Evolutionary conservation across 2,329 filamentous ascomycete genomes (phyloP).

Genomic region (Ramularia collo-cygni): DNA sequence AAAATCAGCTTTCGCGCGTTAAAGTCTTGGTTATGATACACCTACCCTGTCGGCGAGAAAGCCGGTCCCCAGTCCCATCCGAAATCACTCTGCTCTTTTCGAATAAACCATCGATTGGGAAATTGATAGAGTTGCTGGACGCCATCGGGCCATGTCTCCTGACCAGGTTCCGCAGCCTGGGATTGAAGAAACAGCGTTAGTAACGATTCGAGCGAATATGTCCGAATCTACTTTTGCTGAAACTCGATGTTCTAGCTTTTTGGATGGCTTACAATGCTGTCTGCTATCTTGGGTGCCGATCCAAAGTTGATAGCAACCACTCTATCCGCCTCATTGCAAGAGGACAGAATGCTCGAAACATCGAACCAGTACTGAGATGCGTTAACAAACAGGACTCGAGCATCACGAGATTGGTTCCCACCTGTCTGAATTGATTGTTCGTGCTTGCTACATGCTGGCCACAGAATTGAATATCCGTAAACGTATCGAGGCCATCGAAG

Average conservation of each 20-base stretch:
- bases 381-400: background rate
- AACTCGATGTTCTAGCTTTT: too few species aligned
- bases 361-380: constrained; percentile 48
- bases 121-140: constrained; percentile 48
- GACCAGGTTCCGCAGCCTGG: constrained; percentile 33
- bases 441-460: constrained; percentile 49
- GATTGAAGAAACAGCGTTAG: too few species aligned
- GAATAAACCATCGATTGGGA: constrained; percentile 48
- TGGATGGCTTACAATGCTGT: constrained; percentile 46
- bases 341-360: constrained; percentile 41
- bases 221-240: too few species aligned
- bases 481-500: constrained; percentile 58
- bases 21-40: background rate
- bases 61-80: constrained; percentile 48
- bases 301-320: constrained; percentile 50
- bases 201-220: too few species aligned
- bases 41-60: constrained; percentile 4
- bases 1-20: constrained; percentile 44
- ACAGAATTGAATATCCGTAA: constrained; percentile 51
- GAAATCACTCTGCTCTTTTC: constrained; percentile 58
- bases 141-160: constrained; percentile 43
- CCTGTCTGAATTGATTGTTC: constrained; percentile 56
- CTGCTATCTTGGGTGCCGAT: constrained; percentile 48
- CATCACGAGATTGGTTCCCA: background rate
- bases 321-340: constrained; percentile 34